These are phyloP conservation scores for Oryza brachyantha DNA, from an alignment of 176 grass and related monocot genomes.

Conservation along the genomic window DNA sequence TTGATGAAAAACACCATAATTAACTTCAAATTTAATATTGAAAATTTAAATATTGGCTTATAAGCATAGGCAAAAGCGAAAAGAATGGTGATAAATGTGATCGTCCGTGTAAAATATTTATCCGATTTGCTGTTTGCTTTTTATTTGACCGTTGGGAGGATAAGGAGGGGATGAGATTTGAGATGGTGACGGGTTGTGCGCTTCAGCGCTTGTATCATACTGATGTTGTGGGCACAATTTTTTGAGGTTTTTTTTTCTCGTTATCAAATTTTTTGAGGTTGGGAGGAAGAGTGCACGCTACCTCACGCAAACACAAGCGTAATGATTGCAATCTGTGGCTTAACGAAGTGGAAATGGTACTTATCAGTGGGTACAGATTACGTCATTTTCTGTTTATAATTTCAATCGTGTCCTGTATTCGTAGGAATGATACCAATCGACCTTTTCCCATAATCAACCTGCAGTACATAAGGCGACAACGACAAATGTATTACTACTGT, in stretches of 20 bases:
- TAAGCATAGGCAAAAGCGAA: too few species aligned
- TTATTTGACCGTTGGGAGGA: background rate
- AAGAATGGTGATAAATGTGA: too few species aligned
- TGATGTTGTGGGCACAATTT: too few species aligned
- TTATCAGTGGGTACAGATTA: background rate
- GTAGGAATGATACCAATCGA: background rate
- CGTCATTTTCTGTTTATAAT: background rate
- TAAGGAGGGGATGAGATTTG: background rate
- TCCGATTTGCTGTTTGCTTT: too few species aligned
- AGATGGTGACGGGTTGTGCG: background rate
- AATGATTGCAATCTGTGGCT: background rate
- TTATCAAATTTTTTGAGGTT: background rate
- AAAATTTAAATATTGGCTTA: too few species aligned
- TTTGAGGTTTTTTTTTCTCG: too few species aligned
- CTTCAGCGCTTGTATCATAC: too few species aligned
- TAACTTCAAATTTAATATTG: too few species aligned
- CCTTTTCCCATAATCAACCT: background rate
- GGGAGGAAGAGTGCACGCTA: background rate
- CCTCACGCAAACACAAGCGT: background rate
- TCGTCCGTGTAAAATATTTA: too few species aligned
- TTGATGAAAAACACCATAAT: too few species aligned
- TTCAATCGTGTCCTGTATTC: background rate
- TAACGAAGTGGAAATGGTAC: background rate
- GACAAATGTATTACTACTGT: too few species aligned
- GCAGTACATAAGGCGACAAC: too few species aligned